These are phyloP conservation scores for Adiantum capillusveneris DNA, from an alignment of 75 land plant species.

Conservation along the genomic window DNA sequence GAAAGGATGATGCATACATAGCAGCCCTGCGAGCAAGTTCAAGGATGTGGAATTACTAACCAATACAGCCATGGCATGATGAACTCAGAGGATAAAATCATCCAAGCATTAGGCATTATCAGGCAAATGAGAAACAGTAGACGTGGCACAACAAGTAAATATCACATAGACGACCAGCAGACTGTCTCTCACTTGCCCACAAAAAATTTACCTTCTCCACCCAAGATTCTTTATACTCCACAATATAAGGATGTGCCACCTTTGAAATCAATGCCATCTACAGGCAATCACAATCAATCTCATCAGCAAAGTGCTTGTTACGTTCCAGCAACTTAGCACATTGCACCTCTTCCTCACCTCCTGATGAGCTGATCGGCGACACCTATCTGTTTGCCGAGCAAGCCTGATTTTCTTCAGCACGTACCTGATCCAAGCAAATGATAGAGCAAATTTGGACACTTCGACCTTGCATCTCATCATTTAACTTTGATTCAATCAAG, in stretches of 20 bases:
- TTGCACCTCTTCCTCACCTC: slow-evolving; percentile 29
- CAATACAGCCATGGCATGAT: too few relatives aligned
- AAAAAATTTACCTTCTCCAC: slow-evolving; percentile 74
- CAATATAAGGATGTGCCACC: slow-evolving; percentile 80
- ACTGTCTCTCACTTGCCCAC: too few relatives aligned
- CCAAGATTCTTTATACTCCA: slow-evolving; percentile 97
- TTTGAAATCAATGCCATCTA: slow-evolving; percentile 96
- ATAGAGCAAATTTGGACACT: too few relatives aligned
- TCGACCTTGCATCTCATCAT: too few relatives aligned
- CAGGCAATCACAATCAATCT: neutral
- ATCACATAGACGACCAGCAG: too few relatives aligned
- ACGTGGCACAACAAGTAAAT: too few relatives aligned
- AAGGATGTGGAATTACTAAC: too few relatives aligned
- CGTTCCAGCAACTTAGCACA: neutral
- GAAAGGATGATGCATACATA: slow-evolving; percentile 98
- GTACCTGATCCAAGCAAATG: slow-evolving; percentile 42
- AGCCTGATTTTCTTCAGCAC: slow-evolving; percentile 84
- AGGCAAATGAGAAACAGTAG: too few relatives aligned
- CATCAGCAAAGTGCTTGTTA: neutral
- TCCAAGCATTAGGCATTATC: too few relatives aligned
- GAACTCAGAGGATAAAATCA: too few relatives aligned
- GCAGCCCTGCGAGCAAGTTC: slow-evolving; percentile 58
- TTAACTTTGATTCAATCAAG: too few relatives aligned
- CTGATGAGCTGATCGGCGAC: slow-evolving; percentile 76
- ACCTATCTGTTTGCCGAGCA: slow-evolving; percentile 77